phyloP scores from a whole-genome alignment of 176 grass and related monocot species.

The Metroxylon sagu region DNA sequence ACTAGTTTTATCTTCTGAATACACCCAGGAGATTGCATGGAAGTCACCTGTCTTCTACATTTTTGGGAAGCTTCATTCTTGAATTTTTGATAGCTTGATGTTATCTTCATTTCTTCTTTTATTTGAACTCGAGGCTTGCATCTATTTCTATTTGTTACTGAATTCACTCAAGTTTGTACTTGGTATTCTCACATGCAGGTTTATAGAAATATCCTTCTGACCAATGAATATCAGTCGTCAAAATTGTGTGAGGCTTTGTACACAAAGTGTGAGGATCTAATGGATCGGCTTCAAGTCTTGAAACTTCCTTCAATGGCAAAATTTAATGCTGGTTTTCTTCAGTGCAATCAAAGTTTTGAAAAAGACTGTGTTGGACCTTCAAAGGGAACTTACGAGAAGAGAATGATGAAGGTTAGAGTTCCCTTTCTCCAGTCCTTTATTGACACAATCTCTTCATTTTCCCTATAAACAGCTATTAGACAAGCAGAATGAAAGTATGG shows the following conservation, averaged over 20 bases:
- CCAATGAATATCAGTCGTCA: constrained; percentile 88
- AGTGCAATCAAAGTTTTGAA: constrained; percentile 72
- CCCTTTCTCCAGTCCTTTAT: neutral
- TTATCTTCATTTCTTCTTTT: too few species aligned
- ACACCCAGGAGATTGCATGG: too few species aligned
- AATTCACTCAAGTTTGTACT: too few species aligned
- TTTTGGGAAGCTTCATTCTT: too few species aligned
- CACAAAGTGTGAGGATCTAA: constrained; percentile 81
- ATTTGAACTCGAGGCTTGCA: too few species aligned
- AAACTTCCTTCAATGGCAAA: constrained; percentile 97
- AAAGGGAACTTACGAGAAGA: constrained; percentile 49
- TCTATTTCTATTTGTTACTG: too few species aligned
- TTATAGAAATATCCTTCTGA: constrained; percentile 45
- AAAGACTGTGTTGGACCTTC: constrained; percentile 61
- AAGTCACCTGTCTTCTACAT: too few species aligned
- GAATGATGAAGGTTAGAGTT: constrained; percentile 65
- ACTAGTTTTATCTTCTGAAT: too few species aligned
- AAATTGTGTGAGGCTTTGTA: constrained; percentile 74
- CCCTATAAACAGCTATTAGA: too few species aligned
- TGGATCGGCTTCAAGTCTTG: constrained; percentile 80
- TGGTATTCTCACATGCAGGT: constrained; percentile 29
- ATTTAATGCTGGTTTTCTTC: constrained; percentile 74
- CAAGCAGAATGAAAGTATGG: too few species aligned
- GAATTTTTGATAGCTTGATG: too few species aligned
- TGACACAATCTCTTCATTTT: neutral